Evolutionary conservation across 192 early-diverging fungal genomes (phyloP), one percentile per base, ranked within the genome.

Genomic region (Martensiomyces pterosporus): DNA sequence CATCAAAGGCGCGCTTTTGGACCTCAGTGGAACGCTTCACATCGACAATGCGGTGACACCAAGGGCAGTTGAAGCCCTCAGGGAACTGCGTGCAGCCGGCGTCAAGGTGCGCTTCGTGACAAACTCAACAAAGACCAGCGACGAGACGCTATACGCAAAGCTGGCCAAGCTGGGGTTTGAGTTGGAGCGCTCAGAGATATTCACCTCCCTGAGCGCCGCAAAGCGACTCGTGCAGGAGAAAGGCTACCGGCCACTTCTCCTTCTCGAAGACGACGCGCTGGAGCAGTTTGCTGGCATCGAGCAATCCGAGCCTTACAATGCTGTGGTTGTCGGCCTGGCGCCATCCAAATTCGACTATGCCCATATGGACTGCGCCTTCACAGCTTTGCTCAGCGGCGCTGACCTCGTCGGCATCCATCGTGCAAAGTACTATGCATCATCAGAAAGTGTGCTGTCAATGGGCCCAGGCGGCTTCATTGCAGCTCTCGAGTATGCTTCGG

Each of bases 391-490:
- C 4, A 41, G 56, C 13, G 80, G 72, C 10, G 77, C 78, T 4
- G 75, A 80, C 10, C 55, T 95, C 26, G 79, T 93, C 44, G 90
- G 87, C 19, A 86, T 92, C 4, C 93, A 95, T 50, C 87, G 87
- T 47, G 88, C 79, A 2, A 83, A 82, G 48, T 93, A 92, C 68
- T 86, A 82, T 59, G 85, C 85, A 16, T 45, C 73, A 53, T 34
- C 64, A 0, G 73, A 81, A 25, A 41, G 15, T 33, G 71, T 74
- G 9, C 62, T 95, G 27, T 78, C 81, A 12, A 53, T 95, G 37
- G 93, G 93, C 1, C 93, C 91, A 5, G 93, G 93, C n/a, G 84
- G 86, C 9, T 95, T 93, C 77, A 85, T 92, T 1, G 75, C 82
- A 41, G 88, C 86, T 8, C 64, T 95, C 18, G 93, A 95, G 52